Conservation (phyloP, 768 basidiomycete species). For the Suillus plorans region DNA sequence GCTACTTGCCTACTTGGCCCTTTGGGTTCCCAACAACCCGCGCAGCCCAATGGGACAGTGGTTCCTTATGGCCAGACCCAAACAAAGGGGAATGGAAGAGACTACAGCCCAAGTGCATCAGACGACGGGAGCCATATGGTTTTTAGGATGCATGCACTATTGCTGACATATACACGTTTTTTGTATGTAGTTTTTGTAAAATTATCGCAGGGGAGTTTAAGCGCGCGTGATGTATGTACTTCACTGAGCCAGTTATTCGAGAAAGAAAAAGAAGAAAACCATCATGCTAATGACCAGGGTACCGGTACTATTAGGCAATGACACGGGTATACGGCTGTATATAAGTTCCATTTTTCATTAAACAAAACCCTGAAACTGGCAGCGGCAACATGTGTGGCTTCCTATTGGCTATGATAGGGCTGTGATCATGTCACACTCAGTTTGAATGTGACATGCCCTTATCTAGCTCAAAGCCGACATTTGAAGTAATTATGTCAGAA, state of each 20-base stretch:
- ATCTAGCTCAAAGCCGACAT: no score
- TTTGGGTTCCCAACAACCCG: background rate
- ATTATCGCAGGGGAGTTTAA: background rate
- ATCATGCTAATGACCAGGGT: no score
- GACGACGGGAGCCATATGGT: slow-evolving; percentile 11
- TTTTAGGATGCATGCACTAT: background rate
- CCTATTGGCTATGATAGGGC: no score
- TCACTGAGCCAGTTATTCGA: background rate
- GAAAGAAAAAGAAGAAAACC: no score
- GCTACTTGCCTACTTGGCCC: slow-evolving; percentile 28
- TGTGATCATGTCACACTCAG: no score
- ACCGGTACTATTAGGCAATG: no score
- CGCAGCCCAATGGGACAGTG: background rate
- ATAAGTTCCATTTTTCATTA: no score
- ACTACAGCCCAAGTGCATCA: slow-evolving; percentile 24
- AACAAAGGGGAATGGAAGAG: slow-evolving; percentile 20
- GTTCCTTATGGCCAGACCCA: background rate
- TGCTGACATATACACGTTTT: background rate
- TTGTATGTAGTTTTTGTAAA: background rate
- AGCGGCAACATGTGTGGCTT: no score
- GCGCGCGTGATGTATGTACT: background rate
- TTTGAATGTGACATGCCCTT: no score
- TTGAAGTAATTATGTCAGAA: no score
- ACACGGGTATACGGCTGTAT: no score
- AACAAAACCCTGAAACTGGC: no score